Conservation (phyloP, 805 yeast genomes). For the Ogataea polymorpha region DNA sequence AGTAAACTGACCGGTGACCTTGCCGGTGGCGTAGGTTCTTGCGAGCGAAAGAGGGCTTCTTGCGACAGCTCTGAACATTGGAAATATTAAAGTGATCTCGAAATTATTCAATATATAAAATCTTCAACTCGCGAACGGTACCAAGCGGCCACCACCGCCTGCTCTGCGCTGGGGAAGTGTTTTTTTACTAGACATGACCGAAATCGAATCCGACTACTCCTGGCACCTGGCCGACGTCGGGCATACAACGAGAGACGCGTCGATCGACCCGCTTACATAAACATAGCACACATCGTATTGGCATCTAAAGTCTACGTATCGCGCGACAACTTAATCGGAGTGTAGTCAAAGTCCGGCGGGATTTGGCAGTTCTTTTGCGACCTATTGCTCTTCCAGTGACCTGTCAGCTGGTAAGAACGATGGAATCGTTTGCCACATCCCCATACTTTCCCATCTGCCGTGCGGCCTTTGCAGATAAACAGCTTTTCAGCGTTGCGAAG, state of each 20-base stretch:
- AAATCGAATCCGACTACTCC: slow-evolving; percentile 24
- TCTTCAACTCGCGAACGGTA: background rate
- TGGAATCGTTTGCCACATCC: slow-evolving; percentile 22
- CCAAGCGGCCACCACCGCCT: background rate
- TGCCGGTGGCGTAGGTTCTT: slow-evolving; percentile 37
- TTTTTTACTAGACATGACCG: slow-evolving; percentile 7
- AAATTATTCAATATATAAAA: background rate
- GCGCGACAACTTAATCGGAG: slow-evolving; percentile 7
- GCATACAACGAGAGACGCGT: slow-evolving; percentile 14
- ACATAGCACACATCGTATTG: too few species aligned
- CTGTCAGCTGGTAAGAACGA: slow-evolving; percentile 20
- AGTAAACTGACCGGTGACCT: slow-evolving; percentile 61
- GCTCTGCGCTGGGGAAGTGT: background rate
- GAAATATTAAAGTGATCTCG: slow-evolving; percentile 5
- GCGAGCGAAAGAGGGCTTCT: slow-evolving; percentile 18
- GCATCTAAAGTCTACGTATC: background rate
- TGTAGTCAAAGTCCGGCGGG: slow-evolving; percentile 18
- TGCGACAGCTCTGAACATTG: slow-evolving; percentile 11
- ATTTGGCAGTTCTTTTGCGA: slow-evolving; percentile 17
- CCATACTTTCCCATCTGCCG: slow-evolving; percentile 8
- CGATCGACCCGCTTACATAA: slow-evolving; percentile 9
- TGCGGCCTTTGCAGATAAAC: slow-evolving; percentile 15
- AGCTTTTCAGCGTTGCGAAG: slow-evolving; percentile 7
- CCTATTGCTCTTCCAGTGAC: slow-evolving; percentile 23
- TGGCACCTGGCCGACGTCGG: slow-evolving; percentile 21